These are phyloP conservation scores for Dendryphion nanum DNA, from an alignment of 2,329 filamentous ascomycete genomes.

Conservation along the genomic window DNA sequence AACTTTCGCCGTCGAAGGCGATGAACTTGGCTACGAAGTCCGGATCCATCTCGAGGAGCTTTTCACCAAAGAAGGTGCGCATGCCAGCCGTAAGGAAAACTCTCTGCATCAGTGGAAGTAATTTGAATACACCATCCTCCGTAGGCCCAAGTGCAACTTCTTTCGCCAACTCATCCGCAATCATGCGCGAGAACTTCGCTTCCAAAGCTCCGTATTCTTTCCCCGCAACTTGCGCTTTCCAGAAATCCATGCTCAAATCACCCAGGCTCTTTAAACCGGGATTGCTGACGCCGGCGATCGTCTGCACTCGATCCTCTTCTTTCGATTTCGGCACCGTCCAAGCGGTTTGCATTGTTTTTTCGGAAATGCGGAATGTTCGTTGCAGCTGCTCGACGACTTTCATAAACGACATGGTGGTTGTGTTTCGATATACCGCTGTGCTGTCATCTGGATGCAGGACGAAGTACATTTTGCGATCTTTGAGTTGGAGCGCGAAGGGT, in stretches of 20 bases:
- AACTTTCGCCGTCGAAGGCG: conserved; percentile 5
- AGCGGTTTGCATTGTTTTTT: background rate
- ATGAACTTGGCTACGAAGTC: conserved; percentile 3
- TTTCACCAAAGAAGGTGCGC: conserved; percentile 5
- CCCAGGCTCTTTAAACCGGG: background rate
- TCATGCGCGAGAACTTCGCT: background rate
- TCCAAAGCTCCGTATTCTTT: background rate
- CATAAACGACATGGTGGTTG: background rate
- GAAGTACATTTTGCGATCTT: conserved; percentile 9
- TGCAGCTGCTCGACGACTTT: background rate
- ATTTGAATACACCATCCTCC: background rate
- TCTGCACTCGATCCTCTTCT: conserved; percentile 1
- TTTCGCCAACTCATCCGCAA: background rate
- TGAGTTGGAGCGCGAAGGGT: conserved; percentile 9
- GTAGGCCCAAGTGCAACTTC: background rate
- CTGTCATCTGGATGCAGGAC: conserved; percentile 7
- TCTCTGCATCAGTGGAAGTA: conserved; percentile 1
- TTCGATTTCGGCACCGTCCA: background rate
- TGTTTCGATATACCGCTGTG: background rate
- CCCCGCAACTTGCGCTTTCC: background rate
- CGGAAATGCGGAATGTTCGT: background rate
- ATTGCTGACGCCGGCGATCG: background rate
- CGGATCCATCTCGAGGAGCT: conserved; percentile 5
- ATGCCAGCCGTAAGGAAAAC: conserved; percentile 3
- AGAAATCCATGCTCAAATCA: background rate